These are phyloP conservation scores for Pythium aquatile DNA, from an alignment of 352 stramenopile species.

Conservation along the genomic window DNA sequence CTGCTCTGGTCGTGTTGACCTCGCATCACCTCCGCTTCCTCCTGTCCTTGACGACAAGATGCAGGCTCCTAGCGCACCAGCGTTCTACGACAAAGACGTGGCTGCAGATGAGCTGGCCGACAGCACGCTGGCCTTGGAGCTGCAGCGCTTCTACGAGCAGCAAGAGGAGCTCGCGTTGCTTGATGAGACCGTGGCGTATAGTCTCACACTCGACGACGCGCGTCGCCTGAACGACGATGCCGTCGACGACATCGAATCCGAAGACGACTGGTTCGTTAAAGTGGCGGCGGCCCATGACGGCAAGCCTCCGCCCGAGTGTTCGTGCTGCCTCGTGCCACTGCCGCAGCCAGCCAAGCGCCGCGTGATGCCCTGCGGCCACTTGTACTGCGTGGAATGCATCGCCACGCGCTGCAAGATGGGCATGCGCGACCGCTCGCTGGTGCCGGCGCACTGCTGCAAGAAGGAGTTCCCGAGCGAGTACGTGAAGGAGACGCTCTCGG, in stretches of 20 bases:
- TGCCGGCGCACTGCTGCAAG: slow-evolving; percentile 71
- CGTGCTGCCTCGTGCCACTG: slow-evolving; percentile 34
- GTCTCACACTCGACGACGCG: slow-evolving; percentile 44
- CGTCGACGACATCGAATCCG: slow-evolving; percentile 12
- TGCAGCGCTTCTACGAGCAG: slow-evolving; percentile 41
- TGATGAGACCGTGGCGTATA: slow-evolving; percentile 46
- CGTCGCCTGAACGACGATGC: slow-evolving; percentile 30
- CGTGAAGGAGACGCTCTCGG: slow-evolving; percentile 39
- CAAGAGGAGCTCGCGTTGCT: slow-evolving; percentile 32
- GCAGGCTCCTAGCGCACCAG: neutral
- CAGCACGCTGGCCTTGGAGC: slow-evolving; percentile 26
- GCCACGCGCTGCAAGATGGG: slow-evolving; percentile 49
- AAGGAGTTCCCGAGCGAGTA: slow-evolving; percentile 69
- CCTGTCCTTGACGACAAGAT: neutral
- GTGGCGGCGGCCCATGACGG: slow-evolving; percentile 19
- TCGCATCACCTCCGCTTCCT: neutral
- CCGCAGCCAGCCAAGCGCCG: slow-evolving; percentile 22
- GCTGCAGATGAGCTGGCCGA: neutral
- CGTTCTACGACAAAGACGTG: neutral
- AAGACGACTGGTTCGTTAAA: slow-evolving; percentile 21
- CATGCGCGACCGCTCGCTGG: slow-evolving; percentile 48
- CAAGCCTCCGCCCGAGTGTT: slow-evolving; percentile 44
- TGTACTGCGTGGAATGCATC: slow-evolving; percentile 66
- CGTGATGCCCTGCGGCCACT: slow-evolving; percentile 48
- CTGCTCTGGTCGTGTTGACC: neutral